Conservation (phyloP, 768 basidiomycete genomes). For the Bullera alba region DNA sequence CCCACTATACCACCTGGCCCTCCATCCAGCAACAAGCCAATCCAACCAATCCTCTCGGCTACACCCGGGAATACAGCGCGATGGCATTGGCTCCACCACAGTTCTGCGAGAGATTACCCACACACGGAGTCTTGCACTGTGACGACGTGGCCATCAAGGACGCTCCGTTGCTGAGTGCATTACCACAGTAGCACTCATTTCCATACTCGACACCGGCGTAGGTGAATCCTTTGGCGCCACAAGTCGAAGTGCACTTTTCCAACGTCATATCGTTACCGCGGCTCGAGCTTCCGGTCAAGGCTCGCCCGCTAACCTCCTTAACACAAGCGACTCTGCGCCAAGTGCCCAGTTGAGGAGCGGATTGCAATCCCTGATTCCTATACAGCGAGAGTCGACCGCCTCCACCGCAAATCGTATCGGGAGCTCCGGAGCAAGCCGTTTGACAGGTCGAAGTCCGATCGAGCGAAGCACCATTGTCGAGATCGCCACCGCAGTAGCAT, state of each 20-base stretch:
- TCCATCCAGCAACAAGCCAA: too few species aligned
- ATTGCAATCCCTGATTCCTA: constrained; percentile 33
- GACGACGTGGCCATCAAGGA: not conserved
- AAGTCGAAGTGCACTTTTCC: not conserved
- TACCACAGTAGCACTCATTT: not conserved
- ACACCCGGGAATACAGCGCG: too few species aligned
- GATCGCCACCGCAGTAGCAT: constrained; percentile 41
- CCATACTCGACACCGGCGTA: not conserved
- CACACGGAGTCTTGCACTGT: not conserved
- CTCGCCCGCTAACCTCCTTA: not conserved
- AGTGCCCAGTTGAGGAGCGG: not conserved
- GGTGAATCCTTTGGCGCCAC: not conserved
- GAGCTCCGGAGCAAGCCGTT: constrained; percentile 29
- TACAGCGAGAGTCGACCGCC: constrained; percentile 26
- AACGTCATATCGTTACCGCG: not conserved
- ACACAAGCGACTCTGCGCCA: not conserved
- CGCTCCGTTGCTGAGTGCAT: not conserved
- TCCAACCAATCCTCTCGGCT: too few species aligned
- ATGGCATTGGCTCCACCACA: not conserved
- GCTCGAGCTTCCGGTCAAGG: not conserved
- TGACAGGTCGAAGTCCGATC: constrained; percentile 29
- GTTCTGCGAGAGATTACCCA: not conserved
- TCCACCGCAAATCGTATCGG: constrained; percentile 44
- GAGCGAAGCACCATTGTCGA: constrained; percentile 40
- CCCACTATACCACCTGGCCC: too few species aligned